These are phyloP conservation scores for Coemansia sp. DNA, from an alignment of 192 early-diverging fungal species.

Conservation along the genomic window DNA sequence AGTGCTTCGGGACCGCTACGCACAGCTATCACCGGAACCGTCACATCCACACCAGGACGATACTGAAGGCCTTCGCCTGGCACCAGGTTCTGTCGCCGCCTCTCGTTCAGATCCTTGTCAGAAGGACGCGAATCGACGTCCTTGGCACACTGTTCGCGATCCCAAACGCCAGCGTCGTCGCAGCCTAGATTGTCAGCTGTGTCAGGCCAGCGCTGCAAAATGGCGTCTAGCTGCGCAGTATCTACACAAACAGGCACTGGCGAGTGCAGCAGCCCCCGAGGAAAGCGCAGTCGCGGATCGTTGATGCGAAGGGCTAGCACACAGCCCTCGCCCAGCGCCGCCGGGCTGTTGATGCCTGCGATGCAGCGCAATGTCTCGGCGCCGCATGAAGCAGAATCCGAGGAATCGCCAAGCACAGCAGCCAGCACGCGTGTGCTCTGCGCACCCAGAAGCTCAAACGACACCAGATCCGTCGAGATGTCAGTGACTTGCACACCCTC, in stretches of 20 bases:
- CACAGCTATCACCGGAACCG: constrained; percentile 78
- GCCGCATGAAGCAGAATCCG: neutral
- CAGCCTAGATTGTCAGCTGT: constrained; percentile 39
- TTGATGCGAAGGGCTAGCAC: constrained; percentile 76
- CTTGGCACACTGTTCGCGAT: constrained; percentile 43
- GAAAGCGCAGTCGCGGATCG: constrained; percentile 79
- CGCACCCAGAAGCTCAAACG: constrained; percentile 84
- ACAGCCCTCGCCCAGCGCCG: constrained; percentile 75
- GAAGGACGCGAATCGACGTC: constrained; percentile 50
- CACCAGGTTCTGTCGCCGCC: constrained; percentile 60
- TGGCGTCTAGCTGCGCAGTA: constrained; percentile 30
- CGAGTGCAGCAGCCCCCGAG: constrained; percentile 14
- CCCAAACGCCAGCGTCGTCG: constrained; percentile 59
- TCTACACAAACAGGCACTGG: constrained; percentile 6
- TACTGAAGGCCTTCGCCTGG: constrained; percentile 69
- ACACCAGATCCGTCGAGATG: constrained; percentile 59
- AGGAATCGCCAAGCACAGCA: constrained; percentile 56
- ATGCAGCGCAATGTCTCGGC: constrained; percentile 15
- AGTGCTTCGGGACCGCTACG: constrained; percentile 65
- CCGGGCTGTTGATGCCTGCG: constrained; percentile 58
- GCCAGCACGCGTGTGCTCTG: constrained; percentile 74
- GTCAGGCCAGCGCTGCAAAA: constrained; percentile 63
- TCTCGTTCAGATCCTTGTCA: constrained; percentile 61
- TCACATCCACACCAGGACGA: constrained; percentile 55
- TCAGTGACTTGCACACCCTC: constrained; percentile 41